These are phyloP conservation scores for Sclerotinia spermophila DNA, from an alignment of 2,329 filamentous ascomycete species.

Conservation along the genomic window DNA sequence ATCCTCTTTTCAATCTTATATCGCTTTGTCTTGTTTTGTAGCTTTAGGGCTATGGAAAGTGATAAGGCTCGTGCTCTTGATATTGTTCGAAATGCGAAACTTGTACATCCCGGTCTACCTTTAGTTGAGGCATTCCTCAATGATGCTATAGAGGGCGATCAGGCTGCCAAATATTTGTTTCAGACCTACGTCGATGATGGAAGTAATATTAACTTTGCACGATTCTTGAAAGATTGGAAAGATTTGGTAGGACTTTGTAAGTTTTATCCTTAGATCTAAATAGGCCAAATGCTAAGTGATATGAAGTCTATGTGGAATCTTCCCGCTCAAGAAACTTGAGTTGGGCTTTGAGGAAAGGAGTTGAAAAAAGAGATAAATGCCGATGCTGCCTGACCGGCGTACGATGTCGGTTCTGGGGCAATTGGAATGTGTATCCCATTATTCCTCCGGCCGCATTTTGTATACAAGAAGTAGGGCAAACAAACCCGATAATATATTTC, in stretches of 20 bases:
- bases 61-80: background rate
- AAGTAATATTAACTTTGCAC: background rate
- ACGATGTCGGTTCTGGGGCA: background rate
- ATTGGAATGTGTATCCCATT: background rate
- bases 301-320: background rate
- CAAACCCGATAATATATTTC: background rate
- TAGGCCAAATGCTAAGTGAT: background rate
- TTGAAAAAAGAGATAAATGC: background rate
- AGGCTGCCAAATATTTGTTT: background rate
- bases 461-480: background rate
- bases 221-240: background rate
- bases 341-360: background rate
- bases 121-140: background rate
- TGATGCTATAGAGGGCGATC: background rate
- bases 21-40: background rate
- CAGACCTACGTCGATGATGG: background rate
- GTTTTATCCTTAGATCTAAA: background rate
- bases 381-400: background rate
- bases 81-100: background rate
- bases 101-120: background rate
- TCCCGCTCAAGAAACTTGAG: background rate
- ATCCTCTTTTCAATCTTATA: background rate
- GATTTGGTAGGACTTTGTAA: background rate
- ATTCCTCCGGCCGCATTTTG: background rate
- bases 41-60: background rate